A percentile compares a stretch with the other conserved stretches of the same genome.
Evolutionary conservation across 139 green algal genomes (phyloP).

Genomic region (Tetraselmis chui): DNA sequence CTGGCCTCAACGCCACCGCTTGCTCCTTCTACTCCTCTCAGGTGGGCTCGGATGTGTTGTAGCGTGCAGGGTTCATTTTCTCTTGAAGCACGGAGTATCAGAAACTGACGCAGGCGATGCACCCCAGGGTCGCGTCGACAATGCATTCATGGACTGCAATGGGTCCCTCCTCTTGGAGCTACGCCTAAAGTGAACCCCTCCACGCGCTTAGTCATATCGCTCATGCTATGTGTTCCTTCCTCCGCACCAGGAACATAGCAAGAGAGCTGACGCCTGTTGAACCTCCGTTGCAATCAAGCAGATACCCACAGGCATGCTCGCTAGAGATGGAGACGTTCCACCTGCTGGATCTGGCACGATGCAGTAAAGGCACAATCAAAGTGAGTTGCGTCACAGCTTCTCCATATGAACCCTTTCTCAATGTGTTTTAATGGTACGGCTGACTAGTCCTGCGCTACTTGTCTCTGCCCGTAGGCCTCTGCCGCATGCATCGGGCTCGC

Average conservation of each 20-base stretch:
- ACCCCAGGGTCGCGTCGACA: conserved; percentile 28
- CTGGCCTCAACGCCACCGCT: conserved; percentile 61
- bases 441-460: no score
- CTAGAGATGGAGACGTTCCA: conserved; percentile 83
- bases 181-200: conserved; percentile 16
- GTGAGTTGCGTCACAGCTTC: no score
- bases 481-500: no score
- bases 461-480: no score
- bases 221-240: no score
- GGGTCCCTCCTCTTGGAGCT: conserved; percentile 39
- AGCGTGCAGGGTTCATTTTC: background rate
- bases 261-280: no score
- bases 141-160: conserved; percentile 54
- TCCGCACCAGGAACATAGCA: no score
- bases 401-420: no score
- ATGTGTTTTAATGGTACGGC: no score
- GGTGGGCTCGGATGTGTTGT: conserved; percentile 23
- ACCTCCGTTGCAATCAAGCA: no score
- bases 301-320: conserved; percentile 31
- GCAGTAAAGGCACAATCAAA: conserved; percentile 36
- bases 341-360: conserved; percentile 60
- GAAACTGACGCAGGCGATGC: background rate
- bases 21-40: conserved; percentile 74
- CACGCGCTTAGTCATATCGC: no score
- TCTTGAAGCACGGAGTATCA: background rate